phyloP scores from a whole-genome alignment of 345 rosid species.

The Populus tremula region DNA sequence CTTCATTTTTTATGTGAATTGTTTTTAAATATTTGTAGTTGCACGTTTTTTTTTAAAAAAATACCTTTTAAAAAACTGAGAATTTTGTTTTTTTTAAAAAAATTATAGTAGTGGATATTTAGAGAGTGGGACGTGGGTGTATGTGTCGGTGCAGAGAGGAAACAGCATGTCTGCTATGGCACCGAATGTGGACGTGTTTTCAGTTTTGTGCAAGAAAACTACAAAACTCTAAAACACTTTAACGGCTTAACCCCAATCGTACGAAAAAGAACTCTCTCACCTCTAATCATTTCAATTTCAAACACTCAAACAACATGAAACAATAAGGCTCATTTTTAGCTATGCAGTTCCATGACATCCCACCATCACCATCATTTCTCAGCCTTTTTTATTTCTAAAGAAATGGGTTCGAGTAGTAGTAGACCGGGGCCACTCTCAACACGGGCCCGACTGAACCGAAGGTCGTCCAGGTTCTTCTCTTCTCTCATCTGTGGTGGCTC shows the following conservation, averaged over 20 bases:
- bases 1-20: too few relatives aligned
- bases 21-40: too few relatives aligned
- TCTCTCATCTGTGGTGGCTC: conserved; percentile 50
- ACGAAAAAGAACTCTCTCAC: neutral
- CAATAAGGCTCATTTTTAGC: neutral
- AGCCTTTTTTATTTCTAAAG: neutral
- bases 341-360: neutral
- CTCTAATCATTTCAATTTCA: neutral
- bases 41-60: too few relatives aligned
- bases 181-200: neutral
- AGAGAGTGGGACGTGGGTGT: neutral
- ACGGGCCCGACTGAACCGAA: conserved; percentile 32
- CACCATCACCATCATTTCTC: neutral
- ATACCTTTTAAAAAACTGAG: too few relatives aligned
- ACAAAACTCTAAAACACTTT: too few relatives aligned
- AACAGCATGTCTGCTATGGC: neutral
- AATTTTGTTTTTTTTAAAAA: too few relatives aligned
- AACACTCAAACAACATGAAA: too few relatives aligned
- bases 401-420: conserved; percentile 57
- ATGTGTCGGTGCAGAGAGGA: neutral
- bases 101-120: neutral
- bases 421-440: conserved; percentile 35
- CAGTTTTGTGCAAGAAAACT: neutral
- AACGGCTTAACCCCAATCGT: too few relatives aligned
- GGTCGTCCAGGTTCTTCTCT: conserved; percentile 33